These are phyloP conservation scores for Triangularia setosa DNA, from an alignment of 2,329 filamentous ascomycete species.

Conservation along the genomic window DNA sequence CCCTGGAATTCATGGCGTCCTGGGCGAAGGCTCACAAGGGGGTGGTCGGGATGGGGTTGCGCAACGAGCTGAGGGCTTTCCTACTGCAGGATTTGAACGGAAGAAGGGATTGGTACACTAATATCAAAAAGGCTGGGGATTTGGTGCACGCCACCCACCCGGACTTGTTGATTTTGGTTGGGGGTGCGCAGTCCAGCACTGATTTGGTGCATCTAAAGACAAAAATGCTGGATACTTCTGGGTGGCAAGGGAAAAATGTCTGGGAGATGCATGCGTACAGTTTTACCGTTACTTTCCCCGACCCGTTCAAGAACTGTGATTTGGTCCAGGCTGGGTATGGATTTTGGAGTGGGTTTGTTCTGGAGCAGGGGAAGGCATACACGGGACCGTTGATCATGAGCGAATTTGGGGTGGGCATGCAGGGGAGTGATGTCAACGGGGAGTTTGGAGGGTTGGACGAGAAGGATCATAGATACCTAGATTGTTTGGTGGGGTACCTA, in stretches of 20 bases:
- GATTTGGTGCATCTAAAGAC: slow-evolving; percentile 46
- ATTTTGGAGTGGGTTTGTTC: slow-evolving; percentile 47
- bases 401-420: slow-evolving; percentile 55
- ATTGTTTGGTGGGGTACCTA: slow-evolving; percentile 51
- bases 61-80: slow-evolving; percentile 54
- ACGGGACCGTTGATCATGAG: slow-evolving; percentile 55
- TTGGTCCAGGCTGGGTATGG: slow-evolving; percentile 43
- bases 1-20: slow-evolving; percentile 47
- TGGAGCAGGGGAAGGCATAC: slow-evolving; percentile 42
- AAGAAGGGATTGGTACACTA: slow-evolving; percentile 48
- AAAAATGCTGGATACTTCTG: slow-evolving; percentile 40
- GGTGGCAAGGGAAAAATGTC: slow-evolving; percentile 50
- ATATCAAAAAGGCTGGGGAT: slow-evolving; percentile 44
- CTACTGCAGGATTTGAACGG: slow-evolving; percentile 44
- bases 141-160: slow-evolving; percentile 50
- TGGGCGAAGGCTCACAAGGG: slow-evolving; percentile 47
- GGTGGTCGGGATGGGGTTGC: slow-evolving; percentile 52
- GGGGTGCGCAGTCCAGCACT: slow-evolving; percentile 50
- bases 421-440: slow-evolving; percentile 32
- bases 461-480: slow-evolving; percentile 45
- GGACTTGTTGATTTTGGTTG: slow-evolving; percentile 50
- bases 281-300: slow-evolving; percentile 48
- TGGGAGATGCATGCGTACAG: slow-evolving; percentile 59
- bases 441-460: slow-evolving; percentile 38
- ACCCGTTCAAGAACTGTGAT: slow-evolving; percentile 41